Conservation (phyloP, 2,329 filamentous ascomycete genomes). For the Bipolaris sorokiniana region DNA sequence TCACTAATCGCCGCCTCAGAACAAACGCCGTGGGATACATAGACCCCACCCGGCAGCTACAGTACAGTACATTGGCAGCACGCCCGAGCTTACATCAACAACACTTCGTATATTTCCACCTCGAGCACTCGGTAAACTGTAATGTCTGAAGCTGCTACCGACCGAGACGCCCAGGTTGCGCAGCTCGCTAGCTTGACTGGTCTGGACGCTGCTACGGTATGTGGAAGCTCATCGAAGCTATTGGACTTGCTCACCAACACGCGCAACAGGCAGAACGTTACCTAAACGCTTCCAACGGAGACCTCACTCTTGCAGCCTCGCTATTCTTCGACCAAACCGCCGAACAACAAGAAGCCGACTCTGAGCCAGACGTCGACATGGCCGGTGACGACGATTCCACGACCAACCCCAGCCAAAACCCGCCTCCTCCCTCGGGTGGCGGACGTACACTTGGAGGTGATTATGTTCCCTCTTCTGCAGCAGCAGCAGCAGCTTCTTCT, state of each 20-base stretch:
- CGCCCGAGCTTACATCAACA: conserved; percentile 13
- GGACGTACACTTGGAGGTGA: conserved; percentile 47
- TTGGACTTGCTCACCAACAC: conserved; percentile 32
- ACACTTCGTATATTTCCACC: conserved; percentile 6
- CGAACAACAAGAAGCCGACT: conserved; percentile 26
- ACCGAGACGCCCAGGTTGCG: conserved; percentile 45
- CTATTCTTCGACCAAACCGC: conserved; percentile 53
- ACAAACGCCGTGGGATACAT: conserved; percentile 4
- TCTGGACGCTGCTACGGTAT: conserved; percentile 41
- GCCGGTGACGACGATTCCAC: conserved; percentile 40
- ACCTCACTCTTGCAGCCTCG: conserved; percentile 53
- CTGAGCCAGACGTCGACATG: conserved; percentile 41
- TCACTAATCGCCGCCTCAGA: conserved; percentile 12
- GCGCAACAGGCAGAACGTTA: conserved; percentile 52
- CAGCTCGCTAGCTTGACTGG: conserved; percentile 46
- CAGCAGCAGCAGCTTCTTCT: conserved; percentile 18
- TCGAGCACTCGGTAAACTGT: conserved; percentile 4
- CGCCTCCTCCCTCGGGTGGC: conserved; percentile 37
- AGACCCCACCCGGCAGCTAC: conserved; percentile 10
- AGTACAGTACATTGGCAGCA: conserved; percentile 5
- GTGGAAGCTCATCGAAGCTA: conserved; percentile 40
- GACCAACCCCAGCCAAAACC: conserved; percentile 23
- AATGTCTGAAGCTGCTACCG: conserved; percentile 44
- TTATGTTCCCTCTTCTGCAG: conserved; percentile 39
- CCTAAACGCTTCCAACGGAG: conserved; percentile 53